These are phyloP conservation scores for Syzygium aromaticum DNA, from an alignment of 345 rosid genomes.

Conservation along the genomic window DNA sequence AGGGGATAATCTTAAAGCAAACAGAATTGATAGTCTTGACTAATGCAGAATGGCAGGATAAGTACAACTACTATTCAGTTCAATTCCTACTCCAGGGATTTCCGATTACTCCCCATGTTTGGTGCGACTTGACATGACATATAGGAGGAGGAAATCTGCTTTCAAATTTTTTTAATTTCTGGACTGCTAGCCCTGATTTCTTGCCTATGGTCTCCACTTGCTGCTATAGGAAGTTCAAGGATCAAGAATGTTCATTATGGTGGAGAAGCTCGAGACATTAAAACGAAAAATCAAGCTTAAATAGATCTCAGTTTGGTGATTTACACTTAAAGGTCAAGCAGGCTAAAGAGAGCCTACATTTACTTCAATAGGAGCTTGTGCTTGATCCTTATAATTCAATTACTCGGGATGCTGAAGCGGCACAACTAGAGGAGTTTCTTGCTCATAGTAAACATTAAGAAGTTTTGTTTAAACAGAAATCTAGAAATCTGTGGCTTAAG, in stretches of 20 bases:
- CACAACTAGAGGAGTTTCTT: too few species aligned
- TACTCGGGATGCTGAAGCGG: too few species aligned
- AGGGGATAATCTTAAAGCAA: not conserved
- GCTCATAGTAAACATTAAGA: too few species aligned
- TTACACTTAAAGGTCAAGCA: not conserved
- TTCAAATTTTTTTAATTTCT: not conserved
- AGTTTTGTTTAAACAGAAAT: too few species aligned
- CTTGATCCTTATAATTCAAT: too few species aligned
- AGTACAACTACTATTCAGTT: too few species aligned
- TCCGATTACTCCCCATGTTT: not conserved
- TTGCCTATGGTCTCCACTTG: not conserved
- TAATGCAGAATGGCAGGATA: not conserved
- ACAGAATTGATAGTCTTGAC: not conserved
- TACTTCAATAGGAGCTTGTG: not conserved
- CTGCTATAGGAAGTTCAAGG: not conserved
- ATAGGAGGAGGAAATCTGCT: not conserved
- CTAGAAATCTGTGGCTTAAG: too few species aligned
- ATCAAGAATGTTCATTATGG: not conserved
- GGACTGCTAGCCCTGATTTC: not conserved
- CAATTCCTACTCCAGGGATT: not conserved
- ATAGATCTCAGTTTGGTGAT: not conserved
- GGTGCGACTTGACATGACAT: not conserved
- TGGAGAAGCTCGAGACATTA: not conserved
- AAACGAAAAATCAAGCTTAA: not conserved
- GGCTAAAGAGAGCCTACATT: not conserved